Base-by-base conservation (phyloP, 176 grass and related monocot species). In the Cenchrus americanus region DNA sequence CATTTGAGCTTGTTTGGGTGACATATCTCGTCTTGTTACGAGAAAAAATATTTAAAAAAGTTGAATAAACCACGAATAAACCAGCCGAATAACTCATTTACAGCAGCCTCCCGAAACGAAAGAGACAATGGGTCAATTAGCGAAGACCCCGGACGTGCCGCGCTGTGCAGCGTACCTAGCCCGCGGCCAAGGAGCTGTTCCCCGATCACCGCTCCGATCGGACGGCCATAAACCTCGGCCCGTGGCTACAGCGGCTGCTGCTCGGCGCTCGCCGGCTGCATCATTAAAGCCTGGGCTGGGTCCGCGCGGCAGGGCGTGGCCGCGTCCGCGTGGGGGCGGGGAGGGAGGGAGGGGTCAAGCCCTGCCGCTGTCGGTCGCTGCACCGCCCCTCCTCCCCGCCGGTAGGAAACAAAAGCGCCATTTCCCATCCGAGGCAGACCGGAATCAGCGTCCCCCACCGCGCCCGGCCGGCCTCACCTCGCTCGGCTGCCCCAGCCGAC, bases 361-460 rank as follows among this genome's bases (percentile, higher is more conserved):
- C 5, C 83, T 27, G 78, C 79, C 54, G 54, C 64, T 84, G 86
- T 83, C 74, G 74, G 86, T 58, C 17, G 69, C 60, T 11, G 24
- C 70, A 2, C 23, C 6, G 18, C 78, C 5, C 50, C 50, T 7
- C 24, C 18, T 1, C n/a, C 5, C 4, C 71, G 49, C 30, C 42
- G 40, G 4, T 73, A n/a, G 67, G 67, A 68, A 66, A 49, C 60
- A 77, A 54, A 68, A 41, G 47, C 55, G 40, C 23, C 66, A 55
- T 30, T 50, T 64, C 81, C 71, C 9, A 78, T 1, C 86, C 32
- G 18, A 19, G 75, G 5, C 53, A 53, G 48, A 51, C 69, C 44
- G 34, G 66, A 69, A 69, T 22, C 50, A 44, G 43, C 43, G 43
- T 44, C 7, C 42, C 42, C 42, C 42, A 37, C 34, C 34, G 34